phyloP scores from a whole-genome alignment of 225 moss, liverwort and hornwort species.

The Sphagnum tenellum region DNA sequence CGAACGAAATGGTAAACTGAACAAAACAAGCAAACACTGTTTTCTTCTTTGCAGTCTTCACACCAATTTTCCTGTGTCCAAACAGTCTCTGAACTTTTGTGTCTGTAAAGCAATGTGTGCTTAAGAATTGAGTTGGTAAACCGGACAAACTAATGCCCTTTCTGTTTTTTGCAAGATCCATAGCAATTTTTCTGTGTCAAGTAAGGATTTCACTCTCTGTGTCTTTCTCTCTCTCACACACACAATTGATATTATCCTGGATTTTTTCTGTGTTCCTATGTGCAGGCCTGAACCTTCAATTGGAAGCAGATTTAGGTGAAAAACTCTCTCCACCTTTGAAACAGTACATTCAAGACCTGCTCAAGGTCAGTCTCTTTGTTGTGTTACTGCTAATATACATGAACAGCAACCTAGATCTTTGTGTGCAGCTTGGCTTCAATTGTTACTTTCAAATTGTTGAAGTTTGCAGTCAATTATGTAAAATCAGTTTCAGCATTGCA shows the following conservation, averaged over 20 bases:
- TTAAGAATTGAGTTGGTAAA: no score
- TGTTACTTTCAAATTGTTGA: not conserved
- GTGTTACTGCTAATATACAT: not conserved
- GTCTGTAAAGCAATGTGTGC: not conserved
- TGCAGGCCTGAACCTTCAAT: slow-evolving; percentile 54
- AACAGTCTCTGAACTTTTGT: not conserved
- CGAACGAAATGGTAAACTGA: slow-evolving; percentile 65
- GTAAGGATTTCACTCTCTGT: not conserved
- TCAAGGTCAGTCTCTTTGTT: slow-evolving; percentile 50
- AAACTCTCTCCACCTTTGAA: slow-evolving; percentile 49
- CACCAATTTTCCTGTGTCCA: no score
- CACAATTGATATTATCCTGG: no score
- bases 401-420: slow-evolving; percentile 1
- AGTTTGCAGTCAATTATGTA: not conserved
- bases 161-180: no score
- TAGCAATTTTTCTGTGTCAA: not conserved
- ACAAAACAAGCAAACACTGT: not conserved
- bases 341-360: slow-evolving; percentile 57
- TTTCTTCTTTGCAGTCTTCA: not conserved
- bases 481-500: not conserved
- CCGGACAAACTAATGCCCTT: no score
- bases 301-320: slow-evolving; percentile 70
- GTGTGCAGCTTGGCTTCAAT: not conserved
- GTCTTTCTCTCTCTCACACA: no score
- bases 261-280: no score